Conservation (phyloP, 2,329 filamentous ascomycete species). For the Keithomyces neogunnii region DNA sequence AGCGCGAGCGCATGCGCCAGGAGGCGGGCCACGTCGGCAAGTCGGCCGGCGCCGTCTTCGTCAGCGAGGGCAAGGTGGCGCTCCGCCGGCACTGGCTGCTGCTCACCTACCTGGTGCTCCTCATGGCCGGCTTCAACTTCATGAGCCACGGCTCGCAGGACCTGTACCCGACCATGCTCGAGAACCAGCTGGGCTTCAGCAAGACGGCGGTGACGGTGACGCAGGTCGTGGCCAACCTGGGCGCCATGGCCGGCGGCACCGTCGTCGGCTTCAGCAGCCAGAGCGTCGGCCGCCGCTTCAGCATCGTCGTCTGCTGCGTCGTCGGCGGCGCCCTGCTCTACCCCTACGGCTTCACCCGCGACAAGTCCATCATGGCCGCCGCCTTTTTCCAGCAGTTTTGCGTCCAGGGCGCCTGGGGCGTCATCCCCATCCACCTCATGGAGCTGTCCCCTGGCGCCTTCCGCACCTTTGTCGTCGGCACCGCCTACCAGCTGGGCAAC, state of each 20-base stretch:
- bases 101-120: conserved; percentile 70
- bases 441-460: conserved; percentile 66
- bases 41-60: conserved; percentile 49
- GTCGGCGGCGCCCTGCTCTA: conserved; percentile 71
- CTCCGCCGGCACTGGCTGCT: conserved; percentile 73
- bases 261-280: conserved; percentile 59
- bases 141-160: conserved; percentile 72
- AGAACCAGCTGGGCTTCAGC: conserved; percentile 44
- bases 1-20: conserved; percentile 56
- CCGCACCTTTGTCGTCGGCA: conserved; percentile 67
- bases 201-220: conserved; percentile 56
- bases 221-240: conserved; percentile 64
- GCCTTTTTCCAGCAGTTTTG: conserved; percentile 81
- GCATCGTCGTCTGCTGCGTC: conserved; percentile 56
- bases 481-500: conserved; percentile 70
- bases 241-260: conserved; percentile 61
- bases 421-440: conserved; percentile 72
- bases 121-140: conserved; percentile 91
- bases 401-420: conserved; percentile 69
- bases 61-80: conserved; percentile 70
- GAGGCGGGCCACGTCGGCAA: conserved; percentile 18
- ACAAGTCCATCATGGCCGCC: conserved; percentile 60
- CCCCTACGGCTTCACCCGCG: conserved; percentile 66
- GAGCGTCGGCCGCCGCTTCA: conserved; percentile 60
- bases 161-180: conserved; percentile 52